Evolutionary conservation across 1,284 basidiomycete species (phyloP), one percentile per base, ranked within the genome.

Genomic region (Apiotrichum sp.): DNA sequence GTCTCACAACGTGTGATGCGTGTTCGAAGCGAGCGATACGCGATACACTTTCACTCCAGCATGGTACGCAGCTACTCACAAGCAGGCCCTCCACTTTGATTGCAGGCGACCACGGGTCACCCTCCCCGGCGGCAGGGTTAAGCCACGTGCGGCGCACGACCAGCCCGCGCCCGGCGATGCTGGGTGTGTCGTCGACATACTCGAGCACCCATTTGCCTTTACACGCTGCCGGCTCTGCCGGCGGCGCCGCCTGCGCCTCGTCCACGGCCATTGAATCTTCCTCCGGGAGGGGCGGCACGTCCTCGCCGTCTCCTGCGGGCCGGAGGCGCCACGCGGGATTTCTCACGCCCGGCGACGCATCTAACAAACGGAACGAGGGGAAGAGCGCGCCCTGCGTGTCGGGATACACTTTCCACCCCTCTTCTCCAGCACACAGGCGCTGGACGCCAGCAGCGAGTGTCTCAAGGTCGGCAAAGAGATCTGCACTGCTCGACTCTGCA

Each of bases 381-480:
- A 50, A 59, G 33, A 62, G 34, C 2, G 54, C 16, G 43, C 31
- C 52, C 5, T 50, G 32, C 31, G 52, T 39, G 34, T 58, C 59
- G 5, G 42, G 16, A 35, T 57, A 57, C 2, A 61, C 29, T 14
- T n/a, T 34, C 49, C 49, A 50, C 29, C 45, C 50, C 34, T 52
- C 43, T 8, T 33, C 49, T 5, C 33, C 38, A 31, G 47, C 35
- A 13, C 49, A 50, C 4, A 50, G 32, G 9, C 49, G 49, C 49
- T 50, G 39, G 31, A 62, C 51, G 11, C 48, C 57, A 13, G 47
- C 51, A 8, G 55, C 65, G 1, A 68, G 50, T 4, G 45, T 50
- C 50, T 73, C 72, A 14, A 74, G 55, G 41, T 69, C 67, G 31
- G 57, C 63, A 57, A 74, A 74, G 41, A 62, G 63, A 22, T 45